Base-by-base conservation (phyloP, 192 early-diverging fungal genomes). In the Lobulomyces angularis region DNA sequence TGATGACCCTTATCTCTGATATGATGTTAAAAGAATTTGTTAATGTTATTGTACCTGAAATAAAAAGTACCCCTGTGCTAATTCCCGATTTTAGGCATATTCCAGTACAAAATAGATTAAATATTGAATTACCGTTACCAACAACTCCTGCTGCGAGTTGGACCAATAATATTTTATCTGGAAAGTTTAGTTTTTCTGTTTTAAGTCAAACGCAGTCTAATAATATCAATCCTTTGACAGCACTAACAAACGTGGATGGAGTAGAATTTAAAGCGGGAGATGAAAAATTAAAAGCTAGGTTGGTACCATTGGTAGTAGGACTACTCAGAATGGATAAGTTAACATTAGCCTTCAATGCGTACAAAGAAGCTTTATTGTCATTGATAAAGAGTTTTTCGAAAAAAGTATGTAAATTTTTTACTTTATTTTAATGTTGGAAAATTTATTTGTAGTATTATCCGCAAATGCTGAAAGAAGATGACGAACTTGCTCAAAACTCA, bases 301-400 rank as follows among this genome's bases (percentile, higher is more conserved):
- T 97, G 37, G 48, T 61, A 24, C 87, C 91, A 3, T 56, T 88
- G 38, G 57, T 88, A 0, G 67, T 76, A 34, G 90, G 88, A 4
- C 50, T 97, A 27, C 56, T 88, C 18, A 64, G 81, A 8, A 83
- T 85, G 5, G 78, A 83, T 29, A 59, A 71, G 24, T 53, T 93
- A 4, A 65, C 50, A 21, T 46, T 46, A 24, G 74, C 84, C 7
- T 48, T 97, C 26, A 81, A 84, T 45, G 42, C 58, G 1, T 93
- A 86, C 51, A 71, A 80, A n/a, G 86, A 90, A 5, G 51, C 61
- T 12, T 56, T 93, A 23, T 59, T 85, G 47, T 53, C 71, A 1
- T 84, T 90, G 47, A 61, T 93, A 8, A 86, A 84, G 18, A 62
- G 61, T 8, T 58, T 88, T 32, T 76, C 86, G 22, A 82, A 86